Evolutionary conservation across 306 rosid species (phyloP).

Genomic region (Prunus salicina): DNA sequence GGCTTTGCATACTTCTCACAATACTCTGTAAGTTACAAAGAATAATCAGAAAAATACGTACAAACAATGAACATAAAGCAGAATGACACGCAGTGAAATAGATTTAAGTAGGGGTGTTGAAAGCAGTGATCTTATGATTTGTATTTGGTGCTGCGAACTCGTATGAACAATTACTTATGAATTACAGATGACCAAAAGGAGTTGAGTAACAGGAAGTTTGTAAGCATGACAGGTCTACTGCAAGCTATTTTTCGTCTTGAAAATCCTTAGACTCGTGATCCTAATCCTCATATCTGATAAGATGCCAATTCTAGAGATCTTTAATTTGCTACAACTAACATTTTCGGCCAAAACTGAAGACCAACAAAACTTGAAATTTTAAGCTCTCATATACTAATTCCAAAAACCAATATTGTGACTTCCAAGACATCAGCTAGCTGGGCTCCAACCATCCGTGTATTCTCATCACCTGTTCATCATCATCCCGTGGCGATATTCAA

Average conservation of each 20-base stretch:
- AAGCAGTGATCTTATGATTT: not conserved
- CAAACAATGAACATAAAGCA: not conserved
- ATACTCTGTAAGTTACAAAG: slow-evolving; percentile 46
- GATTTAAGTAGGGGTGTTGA: not conserved
- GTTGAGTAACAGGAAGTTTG: not conserved
- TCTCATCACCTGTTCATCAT: too few species aligned
- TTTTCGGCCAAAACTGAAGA: not conserved
- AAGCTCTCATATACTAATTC: not conserved
- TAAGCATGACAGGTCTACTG: not conserved
- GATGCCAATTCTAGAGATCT: too few species aligned
- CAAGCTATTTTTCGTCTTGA: not conserved
- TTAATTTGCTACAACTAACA: not conserved
- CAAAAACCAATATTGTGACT: too few species aligned
- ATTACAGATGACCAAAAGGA: not conserved
- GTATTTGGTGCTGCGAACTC: not conserved
- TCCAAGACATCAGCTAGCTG: too few species aligned
- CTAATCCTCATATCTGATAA: too few species aligned
- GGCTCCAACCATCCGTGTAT: too few species aligned
- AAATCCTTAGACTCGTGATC: too few species aligned
- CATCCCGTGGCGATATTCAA: too few species aligned
- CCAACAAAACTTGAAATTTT: not conserved
- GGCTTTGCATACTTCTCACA: slow-evolving; percentile 79
- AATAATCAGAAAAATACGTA: not conserved
- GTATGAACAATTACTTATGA: not conserved
- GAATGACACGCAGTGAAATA: not conserved